Base-by-base conservation (phyloP, 148 eudicot species). In the Chenopodium album region DNA sequence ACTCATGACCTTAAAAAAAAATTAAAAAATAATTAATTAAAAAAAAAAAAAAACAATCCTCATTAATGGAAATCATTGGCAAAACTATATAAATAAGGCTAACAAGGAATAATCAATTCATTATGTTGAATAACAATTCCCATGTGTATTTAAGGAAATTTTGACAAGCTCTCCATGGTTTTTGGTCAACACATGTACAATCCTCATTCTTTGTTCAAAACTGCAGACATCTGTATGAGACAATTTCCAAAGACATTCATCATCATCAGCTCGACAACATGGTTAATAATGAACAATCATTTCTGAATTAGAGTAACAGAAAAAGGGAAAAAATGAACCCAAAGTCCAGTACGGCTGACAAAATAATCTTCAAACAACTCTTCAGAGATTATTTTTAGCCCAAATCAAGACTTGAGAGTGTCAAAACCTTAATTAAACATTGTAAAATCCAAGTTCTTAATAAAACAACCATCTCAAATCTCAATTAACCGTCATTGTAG, bases 161-260 rank as follows among this genome's bases (percentile, higher is more conserved):
- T 68, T 85, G 75, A 91, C 81, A 76, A 91, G 90, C 63, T 90
- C 88, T 60, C 92, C 89, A 16, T 82, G 90, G 23, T 87, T 79
- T 80, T 80, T 84, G 68, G 94, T 89, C 60, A 89, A 85, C 81
- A 82, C 79, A 19, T 86, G 84, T 65, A 91, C 88, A 76, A 93
- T 88, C 79, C 64, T 86, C 82, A 83, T 85, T 78, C 85, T 87
- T 78, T 93, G 97, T 31, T 88, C 94, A 66, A 91, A 92, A 83
- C 73, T 83, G 62, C 93, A 93, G 22, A 90, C 89, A 75, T 93
- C 87, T 93, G 94, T 44, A 93, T 85, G 34, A 93, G 90, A 78
- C 92, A 93, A 70, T 93, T 93, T 23, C 92, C 95, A 84, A 92
- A 93, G 11, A 90, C 87, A 76, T 93, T 2, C 34, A 32, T 89